These are phyloP conservation scores for Globisporangium lucens DNA, from an alignment of 352 stramenopile genomes.

Conservation along the genomic window DNA sequence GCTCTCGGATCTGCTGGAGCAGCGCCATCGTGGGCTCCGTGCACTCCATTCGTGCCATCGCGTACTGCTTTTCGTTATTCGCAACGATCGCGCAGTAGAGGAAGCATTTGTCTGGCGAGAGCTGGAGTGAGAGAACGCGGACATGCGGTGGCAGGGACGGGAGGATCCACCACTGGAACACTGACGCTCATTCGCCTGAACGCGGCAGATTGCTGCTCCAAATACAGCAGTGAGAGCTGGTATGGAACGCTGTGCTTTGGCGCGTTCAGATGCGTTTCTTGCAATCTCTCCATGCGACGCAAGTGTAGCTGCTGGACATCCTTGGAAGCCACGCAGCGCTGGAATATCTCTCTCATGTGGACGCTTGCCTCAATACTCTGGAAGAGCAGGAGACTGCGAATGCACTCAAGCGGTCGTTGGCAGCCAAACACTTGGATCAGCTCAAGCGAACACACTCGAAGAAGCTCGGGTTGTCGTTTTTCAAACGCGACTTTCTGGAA, in stretches of 20 bases:
- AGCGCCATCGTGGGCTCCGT: slow-evolving; percentile 27
- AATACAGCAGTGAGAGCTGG: slow-evolving; percentile 63
- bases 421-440: slow-evolving; percentile 57
- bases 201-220: slow-evolving; percentile 62
- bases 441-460: slow-evolving; percentile 50
- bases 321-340: slow-evolving; percentile 31
- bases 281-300: slow-evolving; percentile 34
- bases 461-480: slow-evolving; percentile 30
- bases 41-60: slow-evolving; percentile 62
- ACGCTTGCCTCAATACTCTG: slow-evolving; percentile 45
- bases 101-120: slow-evolving; percentile 67
- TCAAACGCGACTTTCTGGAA: slow-evolving; percentile 48
- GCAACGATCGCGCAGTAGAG: slow-evolving; percentile 48
- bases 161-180: slow-evolving; percentile 41
- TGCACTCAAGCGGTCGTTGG: slow-evolving; percentile 37
- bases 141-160: slow-evolving; percentile 32
- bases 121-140: slow-evolving; percentile 53
- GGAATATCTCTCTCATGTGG: slow-evolving; percentile 31
- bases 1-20: slow-evolving; percentile 26
- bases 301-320: slow-evolving; percentile 54
- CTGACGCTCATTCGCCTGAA: slow-evolving; percentile 58
- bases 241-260: slow-evolving; percentile 48
- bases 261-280: slow-evolving; percentile 37
- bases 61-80: slow-evolving; percentile 35
- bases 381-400: slow-evolving; percentile 58